phyloP scores from a whole-genome alignment of 306 rosid genomes.

The Acacia confusa region DNA sequence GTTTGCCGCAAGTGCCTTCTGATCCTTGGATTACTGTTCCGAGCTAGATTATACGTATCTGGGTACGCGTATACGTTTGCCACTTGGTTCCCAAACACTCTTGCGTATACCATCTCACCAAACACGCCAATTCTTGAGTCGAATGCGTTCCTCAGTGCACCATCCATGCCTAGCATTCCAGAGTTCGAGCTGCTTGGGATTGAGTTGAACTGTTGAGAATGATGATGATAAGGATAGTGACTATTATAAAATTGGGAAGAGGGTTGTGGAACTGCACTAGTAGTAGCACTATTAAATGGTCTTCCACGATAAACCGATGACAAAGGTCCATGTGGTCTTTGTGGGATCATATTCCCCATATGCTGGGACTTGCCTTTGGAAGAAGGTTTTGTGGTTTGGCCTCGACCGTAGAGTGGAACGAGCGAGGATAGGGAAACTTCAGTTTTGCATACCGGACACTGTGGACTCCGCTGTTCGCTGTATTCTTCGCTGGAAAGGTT shows the following conservation, averaged over 20 bases:
- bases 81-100: slow-evolving; percentile 63
- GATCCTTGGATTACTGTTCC: slow-evolving; percentile 56
- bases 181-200: slow-evolving; percentile 31
- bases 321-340: slow-evolving; percentile 61
- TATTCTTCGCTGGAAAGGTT: slow-evolving; percentile 29
- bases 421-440: slow-evolving; percentile 66
- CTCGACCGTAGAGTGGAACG: slow-evolving; percentile 77
- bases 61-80: slow-evolving; percentile 55
- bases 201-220: slow-evolving; percentile 40
- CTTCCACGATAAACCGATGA: slow-evolving; percentile 34
- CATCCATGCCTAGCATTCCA: slow-evolving; percentile 42
- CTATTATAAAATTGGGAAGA: slow-evolving; percentile 38
- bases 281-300: slow-evolving; percentile 19
- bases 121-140: slow-evolving; percentile 51
- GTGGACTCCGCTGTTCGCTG: slow-evolving; percentile 39
- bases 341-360: slow-evolving; percentile 55
- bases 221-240: slow-evolving; percentile 41
- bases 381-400: slow-evolving; percentile 41
- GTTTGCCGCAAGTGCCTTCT: slow-evolving; percentile 72
- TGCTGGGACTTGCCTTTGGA: slow-evolving; percentile 40
- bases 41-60: slow-evolving; percentile 53
- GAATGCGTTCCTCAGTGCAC: slow-evolving; percentile 34
- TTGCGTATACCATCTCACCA: slow-evolving; percentile 67
- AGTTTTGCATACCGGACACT: slow-evolving; percentile 91
- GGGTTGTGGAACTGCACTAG: slow-evolving; percentile 29